These are phyloP conservation scores for Saturnispora sanitii DNA, from an alignment of 805 yeast species.

Conservation along the genomic window DNA sequence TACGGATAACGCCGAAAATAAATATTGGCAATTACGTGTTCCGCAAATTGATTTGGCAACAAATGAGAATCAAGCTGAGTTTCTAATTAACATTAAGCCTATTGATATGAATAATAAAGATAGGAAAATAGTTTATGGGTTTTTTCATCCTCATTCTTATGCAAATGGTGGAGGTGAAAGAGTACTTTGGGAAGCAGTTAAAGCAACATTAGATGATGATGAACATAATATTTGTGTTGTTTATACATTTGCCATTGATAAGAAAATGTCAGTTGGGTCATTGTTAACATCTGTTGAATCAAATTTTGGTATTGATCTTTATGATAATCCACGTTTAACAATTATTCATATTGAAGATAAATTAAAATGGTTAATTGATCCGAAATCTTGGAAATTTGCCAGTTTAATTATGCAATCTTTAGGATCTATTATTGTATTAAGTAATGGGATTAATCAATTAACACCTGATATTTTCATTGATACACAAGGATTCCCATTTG, in stretches of 20 bases:
- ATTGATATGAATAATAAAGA: conserved; percentile 24
- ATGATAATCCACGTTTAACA: conserved; percentile 23
- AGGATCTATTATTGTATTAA: conserved; percentile 60
- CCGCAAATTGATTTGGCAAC: conserved; percentile 19
- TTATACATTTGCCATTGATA: conserved; percentile 35
- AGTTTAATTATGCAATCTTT: conserved; percentile 83
- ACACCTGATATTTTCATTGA: conserved; percentile 90
- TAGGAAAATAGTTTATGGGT: conserved; percentile 55
- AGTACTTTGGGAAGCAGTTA: conserved; percentile 90
- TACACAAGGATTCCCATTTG: conserved; percentile 89
- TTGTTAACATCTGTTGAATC: conserved; percentile 18
- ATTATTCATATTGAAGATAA: conserved; percentile 25
- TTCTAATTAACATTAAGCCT: conserved; percentile 20
- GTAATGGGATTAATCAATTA: conserved; percentile 59
- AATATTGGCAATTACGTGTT: conserved; percentile 17
- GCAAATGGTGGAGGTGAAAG: conserved; percentile 99
- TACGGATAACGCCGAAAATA: conserved; percentile 12
- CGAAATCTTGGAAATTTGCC: conserved; percentile 62
- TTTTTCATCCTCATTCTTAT: conserved; percentile 90
- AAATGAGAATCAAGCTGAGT: conserved; percentile 13
- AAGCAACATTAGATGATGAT: conserved; percentile 47
- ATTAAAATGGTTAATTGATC: conserved; percentile 50
- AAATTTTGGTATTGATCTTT: conserved; percentile 24
- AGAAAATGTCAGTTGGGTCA: conserved; percentile 18
- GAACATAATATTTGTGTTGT: conserved; percentile 49